A percentile compares a stretch with the other conserved stretches of the same genome.
Conservation (phyloP, 371 early-diverging fungal genomes). For the Mortierella sp. region DNA sequence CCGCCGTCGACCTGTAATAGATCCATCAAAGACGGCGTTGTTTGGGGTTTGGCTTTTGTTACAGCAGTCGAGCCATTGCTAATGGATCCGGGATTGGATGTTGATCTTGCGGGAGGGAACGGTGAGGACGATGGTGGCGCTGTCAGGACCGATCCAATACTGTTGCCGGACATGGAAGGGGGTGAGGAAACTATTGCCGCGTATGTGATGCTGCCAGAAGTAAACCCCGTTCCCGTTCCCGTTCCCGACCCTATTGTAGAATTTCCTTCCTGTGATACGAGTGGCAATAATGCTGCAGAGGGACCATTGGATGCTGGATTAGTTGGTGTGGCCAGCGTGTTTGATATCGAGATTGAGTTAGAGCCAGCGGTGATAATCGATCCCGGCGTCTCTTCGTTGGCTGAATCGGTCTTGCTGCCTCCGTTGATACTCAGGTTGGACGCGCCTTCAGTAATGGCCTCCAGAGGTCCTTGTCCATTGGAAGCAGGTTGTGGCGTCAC, state of each 20-base stretch:
- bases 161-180: constrained; percentile 15
- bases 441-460: constrained; percentile 10
- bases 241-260: background rate
- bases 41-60: background rate
- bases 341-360: constrained; percentile 1
- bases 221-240: background rate
- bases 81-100: background rate
- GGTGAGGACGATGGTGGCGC: constrained; percentile 47
- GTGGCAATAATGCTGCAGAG: background rate
- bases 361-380: background rate
- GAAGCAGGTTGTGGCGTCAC: background rate
- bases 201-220: constrained; percentile 20
- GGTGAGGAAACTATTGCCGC: constrained; percentile 35
- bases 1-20: constrained; percentile 26
- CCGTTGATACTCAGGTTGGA: constrained; percentile 6
- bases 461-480: background rate
- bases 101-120: constrained; percentile 20
- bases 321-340: background rate
- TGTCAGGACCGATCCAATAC: constrained; percentile 19
- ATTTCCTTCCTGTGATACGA: background rate
- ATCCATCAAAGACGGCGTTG: constrained; percentile 10
- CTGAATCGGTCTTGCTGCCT: background rate
- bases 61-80: background rate
- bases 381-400: background rate
- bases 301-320: background rate